Conservation (phyloP, 2,329 filamentous ascomycete genomes). For the Parasarocladium wereldwijsianum region DNA sequence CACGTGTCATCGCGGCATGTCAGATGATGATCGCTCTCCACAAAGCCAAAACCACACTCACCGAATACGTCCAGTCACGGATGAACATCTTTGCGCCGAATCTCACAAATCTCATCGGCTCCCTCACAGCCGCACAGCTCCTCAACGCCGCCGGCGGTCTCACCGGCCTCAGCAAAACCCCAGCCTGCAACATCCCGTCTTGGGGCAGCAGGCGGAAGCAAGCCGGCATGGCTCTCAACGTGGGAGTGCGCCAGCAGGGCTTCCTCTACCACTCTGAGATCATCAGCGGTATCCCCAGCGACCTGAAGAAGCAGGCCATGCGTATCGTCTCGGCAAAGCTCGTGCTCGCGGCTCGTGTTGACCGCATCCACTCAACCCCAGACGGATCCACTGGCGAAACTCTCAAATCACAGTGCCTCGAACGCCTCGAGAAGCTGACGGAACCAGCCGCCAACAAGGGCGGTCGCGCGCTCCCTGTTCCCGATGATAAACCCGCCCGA, state of each 20-base stretch:
- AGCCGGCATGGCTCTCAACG: conserved; percentile 80
- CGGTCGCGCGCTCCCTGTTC: conserved; percentile 70
- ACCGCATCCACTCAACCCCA: conserved; percentile 66
- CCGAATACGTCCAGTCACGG: conserved; percentile 88
- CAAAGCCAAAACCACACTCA: conserved; percentile 71
- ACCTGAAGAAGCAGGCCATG: conserved; percentile 86
- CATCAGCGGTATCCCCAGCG: conserved; percentile 68
- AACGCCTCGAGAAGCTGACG: conserved; percentile 81
- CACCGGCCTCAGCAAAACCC: conserved; percentile 77
- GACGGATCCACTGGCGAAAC: conserved; percentile 75
- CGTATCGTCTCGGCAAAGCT: conserved; percentile 89
- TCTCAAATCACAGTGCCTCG: conserved; percentile 67
- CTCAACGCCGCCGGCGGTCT: conserved; percentile 87
- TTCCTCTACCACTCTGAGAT: conserved; percentile 88
- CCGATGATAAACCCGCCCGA: conserved; percentile 85
- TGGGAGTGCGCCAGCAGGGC: conserved; percentile 79
- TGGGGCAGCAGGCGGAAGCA: conserved; percentile 82
- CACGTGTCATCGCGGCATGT: conserved; percentile 62
- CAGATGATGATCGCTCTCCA: conserved; percentile 82
- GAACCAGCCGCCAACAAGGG: conserved; percentile 86
- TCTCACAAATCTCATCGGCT: conserved; percentile 77
- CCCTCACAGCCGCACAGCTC: conserved; percentile 87
- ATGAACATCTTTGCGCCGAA: conserved; percentile 97
- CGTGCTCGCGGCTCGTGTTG: conserved; percentile 81
- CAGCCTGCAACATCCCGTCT: conserved; percentile 81